Evolutionary conservation across 1,284 basidiomycete genomes (phyloP).

Genomic region (Sanghuangporus weigelae): DNA sequence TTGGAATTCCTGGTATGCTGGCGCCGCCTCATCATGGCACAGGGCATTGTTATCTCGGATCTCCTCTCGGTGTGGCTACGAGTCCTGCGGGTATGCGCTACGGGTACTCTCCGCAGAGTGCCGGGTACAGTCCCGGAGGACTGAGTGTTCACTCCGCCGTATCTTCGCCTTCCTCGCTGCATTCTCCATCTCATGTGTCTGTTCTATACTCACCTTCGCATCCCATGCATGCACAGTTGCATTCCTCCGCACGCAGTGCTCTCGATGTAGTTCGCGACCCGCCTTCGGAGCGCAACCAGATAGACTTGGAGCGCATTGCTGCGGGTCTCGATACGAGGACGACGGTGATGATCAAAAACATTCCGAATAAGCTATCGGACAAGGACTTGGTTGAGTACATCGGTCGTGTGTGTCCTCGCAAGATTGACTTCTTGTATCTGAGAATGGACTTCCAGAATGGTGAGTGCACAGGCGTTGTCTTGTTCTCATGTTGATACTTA

Average conservation of each 20-base stretch:
- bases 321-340: conserved; percentile 75
- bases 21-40: not conserved
- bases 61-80: not conserved
- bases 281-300: conserved; percentile 54
- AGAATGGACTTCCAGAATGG: conserved; percentile 81
- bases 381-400: conserved; percentile 68
- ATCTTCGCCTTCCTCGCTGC: not conserved
- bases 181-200: conserved; percentile 1
- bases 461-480: conserved; percentile 26
- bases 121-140: conserved; percentile 2
- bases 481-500: not conserved
- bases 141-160: not conserved
- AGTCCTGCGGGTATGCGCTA: not conserved
- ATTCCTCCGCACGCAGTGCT: conserved; percentile 5
- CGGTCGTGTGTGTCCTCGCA: conserved; percentile 56
- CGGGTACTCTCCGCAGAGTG: not conserved
- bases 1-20: not conserved
- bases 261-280: conserved; percentile 18
- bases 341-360: conserved; percentile 85
- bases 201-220: conserved; percentile 1
- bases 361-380: conserved; percentile 85
- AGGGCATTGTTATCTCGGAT: conserved; percentile 1
- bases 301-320: conserved; percentile 68
- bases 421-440: conserved; percentile 80
- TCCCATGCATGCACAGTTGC: conserved; percentile 13